Evolutionary conservation across 768 basidiomycete genomes (phyloP).

Genomic region (Phylloporus arenicola): DNA sequence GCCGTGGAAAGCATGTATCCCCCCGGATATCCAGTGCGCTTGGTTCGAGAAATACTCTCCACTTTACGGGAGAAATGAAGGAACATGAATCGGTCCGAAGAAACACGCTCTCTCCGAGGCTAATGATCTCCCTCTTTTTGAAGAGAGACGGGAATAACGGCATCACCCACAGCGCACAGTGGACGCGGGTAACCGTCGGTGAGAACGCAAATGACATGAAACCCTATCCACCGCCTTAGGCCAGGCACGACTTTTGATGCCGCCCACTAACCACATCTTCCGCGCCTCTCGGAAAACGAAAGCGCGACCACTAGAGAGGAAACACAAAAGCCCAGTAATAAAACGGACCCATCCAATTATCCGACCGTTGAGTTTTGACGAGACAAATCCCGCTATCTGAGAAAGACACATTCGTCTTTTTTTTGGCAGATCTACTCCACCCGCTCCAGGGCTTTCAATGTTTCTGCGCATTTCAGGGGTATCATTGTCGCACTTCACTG

Average conservation of each 20-base stretch:
- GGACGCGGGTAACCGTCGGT: constrained; percentile 7
- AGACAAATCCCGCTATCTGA: background rate
- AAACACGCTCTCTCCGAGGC: background rate
- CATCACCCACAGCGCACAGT: constrained; percentile 1
- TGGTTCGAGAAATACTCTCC: background rate
- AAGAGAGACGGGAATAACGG: constrained; percentile 8
- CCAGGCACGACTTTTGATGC: background rate
- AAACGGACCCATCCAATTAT: background rate
- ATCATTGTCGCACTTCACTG: background rate
- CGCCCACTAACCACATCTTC: background rate
- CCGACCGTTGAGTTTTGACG: background rate
- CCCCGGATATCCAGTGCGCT: constrained; percentile 16
- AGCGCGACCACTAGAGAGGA: background rate
- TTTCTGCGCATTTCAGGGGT: background rate
- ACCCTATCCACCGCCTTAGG: background rate
- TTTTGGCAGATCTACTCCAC: background rate
- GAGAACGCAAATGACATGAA: constrained; percentile 5
- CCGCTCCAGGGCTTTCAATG: background rate
- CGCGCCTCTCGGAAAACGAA: background rate
- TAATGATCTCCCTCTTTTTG: background rate
- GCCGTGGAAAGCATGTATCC: constrained; percentile 22
- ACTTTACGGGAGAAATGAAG: constrained; percentile 3
- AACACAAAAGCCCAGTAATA: background rate
- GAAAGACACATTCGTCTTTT: background rate
- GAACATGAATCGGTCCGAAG: constrained; percentile 9